Percentiles rank a stretch among this genome's conserved stretches.
phyloP scores from a whole-genome alignment of 2,329 filamentous ascomycete genomes.

The Microsporum audouinii region DNA sequence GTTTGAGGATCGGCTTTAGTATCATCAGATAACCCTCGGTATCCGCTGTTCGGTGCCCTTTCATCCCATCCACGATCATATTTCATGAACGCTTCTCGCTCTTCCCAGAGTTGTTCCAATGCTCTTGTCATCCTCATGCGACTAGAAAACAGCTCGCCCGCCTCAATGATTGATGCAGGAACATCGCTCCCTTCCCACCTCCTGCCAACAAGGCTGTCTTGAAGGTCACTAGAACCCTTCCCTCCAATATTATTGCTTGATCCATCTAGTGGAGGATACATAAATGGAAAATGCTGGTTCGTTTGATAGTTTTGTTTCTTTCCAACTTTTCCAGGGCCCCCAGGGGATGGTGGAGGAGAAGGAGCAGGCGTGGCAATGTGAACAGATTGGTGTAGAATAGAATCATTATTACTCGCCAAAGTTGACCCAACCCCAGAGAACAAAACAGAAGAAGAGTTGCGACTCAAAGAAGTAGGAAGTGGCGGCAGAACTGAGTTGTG shows the following conservation, averaged over 20 bases:
- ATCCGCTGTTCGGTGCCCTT: slow-evolving; percentile 28
- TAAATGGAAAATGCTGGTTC: slow-evolving; percentile 95
- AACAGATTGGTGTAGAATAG: slow-evolving; percentile 88
- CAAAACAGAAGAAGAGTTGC: slow-evolving; percentile 51
- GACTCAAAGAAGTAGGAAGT: slow-evolving; percentile 57
- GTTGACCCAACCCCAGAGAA: slow-evolving; percentile 45
- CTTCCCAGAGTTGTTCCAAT: slow-evolving; percentile 88
- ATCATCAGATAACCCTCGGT: slow-evolving; percentile 24
- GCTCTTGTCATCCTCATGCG: slow-evolving; percentile 84
- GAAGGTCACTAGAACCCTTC: slow-evolving; percentile 69
- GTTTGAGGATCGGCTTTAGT: slow-evolving; percentile 10
- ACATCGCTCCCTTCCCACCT: slow-evolving; percentile 83
- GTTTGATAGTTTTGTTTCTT: slow-evolving; percentile 99
- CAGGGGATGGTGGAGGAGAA: slow-evolving; percentile 86
- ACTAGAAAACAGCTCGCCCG: slow-evolving; percentile 79
- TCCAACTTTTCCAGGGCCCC: slow-evolving; percentile 74
- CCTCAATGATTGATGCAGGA: slow-evolving; percentile 87
- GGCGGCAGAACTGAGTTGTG: slow-evolving; percentile 85
- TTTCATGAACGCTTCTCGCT: slow-evolving; percentile 79
- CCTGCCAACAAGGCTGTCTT: slow-evolving; percentile 50
- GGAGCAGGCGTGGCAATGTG: slow-evolving; percentile 98
- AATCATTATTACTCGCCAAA: slow-evolving; percentile 39
- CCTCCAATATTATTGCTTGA: slow-evolving; percentile 83
- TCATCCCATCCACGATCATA: slow-evolving; percentile 82
- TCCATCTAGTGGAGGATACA: slow-evolving; percentile 86